Conservation (phyloP, 208 protist genomes). For the Endotrypanum monterogeii region DNA sequence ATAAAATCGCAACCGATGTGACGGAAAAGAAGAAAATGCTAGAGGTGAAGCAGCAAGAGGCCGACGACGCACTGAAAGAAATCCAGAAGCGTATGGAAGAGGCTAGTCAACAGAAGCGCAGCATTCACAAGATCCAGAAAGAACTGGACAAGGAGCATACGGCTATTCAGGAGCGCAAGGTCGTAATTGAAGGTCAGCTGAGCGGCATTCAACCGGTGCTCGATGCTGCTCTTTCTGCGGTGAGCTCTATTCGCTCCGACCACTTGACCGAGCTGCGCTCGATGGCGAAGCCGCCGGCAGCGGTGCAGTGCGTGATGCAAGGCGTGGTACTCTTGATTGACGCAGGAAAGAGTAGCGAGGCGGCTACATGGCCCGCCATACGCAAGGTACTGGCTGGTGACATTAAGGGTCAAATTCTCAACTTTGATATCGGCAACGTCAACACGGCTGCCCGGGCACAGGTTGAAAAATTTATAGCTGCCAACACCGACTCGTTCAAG, state of each 20-base stretch:
- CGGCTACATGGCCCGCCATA: constrained; percentile 93
- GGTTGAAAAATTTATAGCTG: constrained; percentile 90
- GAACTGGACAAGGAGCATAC: constrained; percentile 93
- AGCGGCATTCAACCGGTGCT: constrained; percentile 95
- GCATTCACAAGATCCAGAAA: constrained; percentile 94
- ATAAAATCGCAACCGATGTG: constrained; percentile 93
- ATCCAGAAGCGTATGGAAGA: constrained; percentile 97
- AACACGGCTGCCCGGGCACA: constrained; percentile 54
- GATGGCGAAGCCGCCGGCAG: constrained; percentile 95
- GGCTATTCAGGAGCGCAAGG: constrained; percentile 86
- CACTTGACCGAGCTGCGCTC: constrained; percentile 96
- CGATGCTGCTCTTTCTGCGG: constrained; percentile 92
- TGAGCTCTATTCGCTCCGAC: constrained; percentile 93
- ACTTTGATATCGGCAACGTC: constrained; percentile 95
- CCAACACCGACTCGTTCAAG: constrained; percentile 93
- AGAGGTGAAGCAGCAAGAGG: constrained; percentile 94
- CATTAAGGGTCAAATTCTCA: constrained; percentile 96
- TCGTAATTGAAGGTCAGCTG: constrained; percentile 93
- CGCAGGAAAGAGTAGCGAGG: constrained; percentile 69
- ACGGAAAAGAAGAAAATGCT: constrained; percentile 88
- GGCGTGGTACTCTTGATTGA: constrained; percentile 96
- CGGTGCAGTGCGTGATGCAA: constrained; percentile 96
- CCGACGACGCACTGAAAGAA: constrained; percentile 94
- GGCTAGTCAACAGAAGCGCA: constrained; percentile 90
- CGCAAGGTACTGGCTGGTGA: constrained; percentile 93